phyloP scores from a whole-genome alignment of 2,329 filamentous ascomycete genomes.

The Beauveria rudraprayagi region DNA sequence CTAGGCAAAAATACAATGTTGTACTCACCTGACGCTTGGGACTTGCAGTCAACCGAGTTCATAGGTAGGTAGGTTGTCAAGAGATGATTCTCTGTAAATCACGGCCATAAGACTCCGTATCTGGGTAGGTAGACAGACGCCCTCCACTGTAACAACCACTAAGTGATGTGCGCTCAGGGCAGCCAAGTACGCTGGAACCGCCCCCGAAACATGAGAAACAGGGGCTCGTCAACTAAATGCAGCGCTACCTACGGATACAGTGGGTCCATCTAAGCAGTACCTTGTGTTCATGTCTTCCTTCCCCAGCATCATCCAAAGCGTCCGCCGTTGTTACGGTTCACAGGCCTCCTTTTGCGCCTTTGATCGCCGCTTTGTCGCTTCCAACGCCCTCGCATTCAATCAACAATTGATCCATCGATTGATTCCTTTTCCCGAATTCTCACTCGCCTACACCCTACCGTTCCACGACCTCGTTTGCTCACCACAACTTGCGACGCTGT shows the following conservation, averaged over 20 bases:
- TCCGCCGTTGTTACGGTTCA: not conserved
- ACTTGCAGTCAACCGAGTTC: not conserved
- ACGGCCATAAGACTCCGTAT: too few species aligned
- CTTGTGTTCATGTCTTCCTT: not conserved
- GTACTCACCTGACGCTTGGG: not conserved
- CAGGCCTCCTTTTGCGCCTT: not conserved
- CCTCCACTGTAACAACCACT: not conserved
- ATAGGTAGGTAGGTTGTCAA: too few species aligned
- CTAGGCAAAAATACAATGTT: too few species aligned
- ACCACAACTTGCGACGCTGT: not conserved
- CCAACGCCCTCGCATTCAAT: not conserved
- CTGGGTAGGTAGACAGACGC: not conserved
- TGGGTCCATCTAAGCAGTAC: too few species aligned
- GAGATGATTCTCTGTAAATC: too few species aligned
- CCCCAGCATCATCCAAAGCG: not conserved
- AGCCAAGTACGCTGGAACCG: not conserved
- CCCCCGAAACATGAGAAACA: slow-evolving; percentile 3
- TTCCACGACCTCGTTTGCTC: not conserved
- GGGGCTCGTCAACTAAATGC: not conserved
- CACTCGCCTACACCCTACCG: not conserved
- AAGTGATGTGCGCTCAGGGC: not conserved
- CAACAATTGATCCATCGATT: not conserved
- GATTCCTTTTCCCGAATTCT: too few species aligned
- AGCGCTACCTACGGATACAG: too few species aligned
- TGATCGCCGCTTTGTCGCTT: not conserved